Conservation (phyloP, 441 rosid species). For the Rhodomyrtus psidioides region DNA sequence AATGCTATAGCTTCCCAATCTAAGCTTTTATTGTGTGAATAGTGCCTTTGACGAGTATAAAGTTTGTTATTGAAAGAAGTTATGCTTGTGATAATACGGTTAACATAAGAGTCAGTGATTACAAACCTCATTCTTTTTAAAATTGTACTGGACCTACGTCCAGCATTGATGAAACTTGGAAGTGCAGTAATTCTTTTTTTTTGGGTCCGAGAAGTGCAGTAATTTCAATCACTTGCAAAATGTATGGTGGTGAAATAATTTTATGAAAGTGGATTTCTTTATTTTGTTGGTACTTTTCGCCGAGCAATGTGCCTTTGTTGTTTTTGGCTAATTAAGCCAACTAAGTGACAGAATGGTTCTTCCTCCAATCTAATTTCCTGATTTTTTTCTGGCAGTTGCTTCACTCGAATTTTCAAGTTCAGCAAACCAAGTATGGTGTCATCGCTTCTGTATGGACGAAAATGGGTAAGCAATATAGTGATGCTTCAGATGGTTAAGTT, state of each 20-base stretch:
- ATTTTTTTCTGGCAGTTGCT: constrained; percentile 38
- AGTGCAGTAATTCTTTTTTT: background rate
- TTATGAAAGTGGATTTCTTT: background rate
- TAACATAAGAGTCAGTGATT: background rate
- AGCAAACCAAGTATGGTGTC: constrained; percentile 49
- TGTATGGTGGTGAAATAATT: background rate
- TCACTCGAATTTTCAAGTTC: constrained; percentile 84
- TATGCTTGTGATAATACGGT: background rate
- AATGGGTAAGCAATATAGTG: constrained; percentile 60
- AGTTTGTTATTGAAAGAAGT: background rate
- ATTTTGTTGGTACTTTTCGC: background rate
- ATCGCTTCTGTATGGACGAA: constrained; percentile 47
- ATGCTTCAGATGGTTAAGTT: background rate
- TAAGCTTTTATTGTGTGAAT: background rate
- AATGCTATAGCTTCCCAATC: background rate
- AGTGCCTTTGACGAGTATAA: background rate
- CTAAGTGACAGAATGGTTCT: background rate
- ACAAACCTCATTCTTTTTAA: background rate
- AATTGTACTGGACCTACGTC: background rate
- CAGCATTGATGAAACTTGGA: background rate
- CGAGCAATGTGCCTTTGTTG: too few species aligned
- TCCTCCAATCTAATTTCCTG: background rate
- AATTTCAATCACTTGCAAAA: background rate
- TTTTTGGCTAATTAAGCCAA: background rate
- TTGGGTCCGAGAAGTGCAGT: background rate